Base-by-base conservation (phyloP, 371 early-diverging fungal genomes). In the Catenaria anguillulae region DNA sequence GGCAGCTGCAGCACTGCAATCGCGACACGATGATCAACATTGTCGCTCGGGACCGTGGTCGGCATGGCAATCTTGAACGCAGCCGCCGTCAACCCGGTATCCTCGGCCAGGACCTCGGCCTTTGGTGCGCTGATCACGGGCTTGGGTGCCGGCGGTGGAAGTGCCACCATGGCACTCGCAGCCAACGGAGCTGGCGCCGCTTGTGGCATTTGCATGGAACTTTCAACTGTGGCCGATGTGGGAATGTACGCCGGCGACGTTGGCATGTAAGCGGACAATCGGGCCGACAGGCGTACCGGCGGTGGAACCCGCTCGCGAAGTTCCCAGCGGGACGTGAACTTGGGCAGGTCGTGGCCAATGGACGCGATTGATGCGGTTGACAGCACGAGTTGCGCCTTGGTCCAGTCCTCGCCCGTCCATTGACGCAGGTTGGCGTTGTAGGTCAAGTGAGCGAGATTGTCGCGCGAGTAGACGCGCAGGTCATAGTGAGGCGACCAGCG, bases 351-450 rank as follows among this genome's bases (percentile, higher is more conserved):
- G 10, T 5, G 5, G 40, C 10, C 40, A 5, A 40, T 5, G 10
- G 40, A 40, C 10, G 10, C 40, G 17, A 17, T 17, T 5, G 45
- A 5, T 17, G 64, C 64, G 10, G 64, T 64, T 29, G 64, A 64
- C 42, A 64, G 55, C n/a, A 17, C 34, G 43, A 64, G 42, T 17
- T 46, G 29, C 33, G 50, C 64, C 24, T 64, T 34, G 35, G 15
- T 4, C 64, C 64, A 64, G 35, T 24, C 52, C n/a, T 64, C 64
- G n/a, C 64, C 64, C 31, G 64, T 64, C 23, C 19, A 36, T 43
- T 64, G 64, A 15, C 31, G 23, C 33, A 64, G 33, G 31, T 58
- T 29, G 31, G 64, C 64, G 52, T 29, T 19, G 50, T 64, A 64
- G 5, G 35, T 40, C 42, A 64, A 35, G 3, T 46, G 34, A 12